These are phyloP conservation scores for Aspergillus pseudoterreus DNA, from an alignment of 2,329 filamentous ascomycete species.

Conservation along the genomic window DNA sequence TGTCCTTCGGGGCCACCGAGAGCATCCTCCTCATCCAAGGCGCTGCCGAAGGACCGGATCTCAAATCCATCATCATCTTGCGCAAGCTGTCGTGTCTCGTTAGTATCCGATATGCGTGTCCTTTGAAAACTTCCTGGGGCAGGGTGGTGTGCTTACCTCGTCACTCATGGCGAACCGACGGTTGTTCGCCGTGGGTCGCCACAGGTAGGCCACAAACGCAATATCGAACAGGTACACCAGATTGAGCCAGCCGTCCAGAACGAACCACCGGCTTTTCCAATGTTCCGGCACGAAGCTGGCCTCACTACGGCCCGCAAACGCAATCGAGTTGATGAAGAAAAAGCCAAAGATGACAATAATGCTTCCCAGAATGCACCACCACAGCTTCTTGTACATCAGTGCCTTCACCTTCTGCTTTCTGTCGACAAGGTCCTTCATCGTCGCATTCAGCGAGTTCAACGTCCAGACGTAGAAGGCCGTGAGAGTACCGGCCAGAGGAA, in stretches of 20 bases:
- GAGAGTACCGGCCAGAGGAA: constrained; percentile 84
- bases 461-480: constrained; percentile 99
- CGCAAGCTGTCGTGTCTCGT: constrained; percentile 59
- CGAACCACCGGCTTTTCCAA: constrained; percentile 97
- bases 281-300: constrained; percentile 92
- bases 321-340: constrained; percentile 97
- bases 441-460: constrained; percentile 87
- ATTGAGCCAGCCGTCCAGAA: constrained; percentile 96
- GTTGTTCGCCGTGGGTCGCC: constrained; percentile 96
- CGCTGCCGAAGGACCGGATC: constrained; percentile 84
- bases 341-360: constrained; percentile 96
- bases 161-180: constrained; percentile 98
- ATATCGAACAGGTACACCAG: constrained; percentile 94
- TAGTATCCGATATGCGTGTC: constrained; percentile 17
- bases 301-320: constrained; percentile 78
- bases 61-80: constrained; percentile 99
- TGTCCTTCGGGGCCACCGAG: constrained; percentile 36
- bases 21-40: constrained; percentile 61
- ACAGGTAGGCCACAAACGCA: constrained; percentile 88
- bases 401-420: constrained; percentile 93
- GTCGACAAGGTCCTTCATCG: constrained; percentile 92
- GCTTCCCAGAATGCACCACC: constrained; percentile 92
- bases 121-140: no score
- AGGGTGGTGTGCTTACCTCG: constrained; percentile 53
- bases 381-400: constrained; percentile 94